A percentile compares a stretch with the other conserved stretches of the same genome.
Conservation (phyloP, 257 asterid genomes). For the Solanum okadae region DNA sequence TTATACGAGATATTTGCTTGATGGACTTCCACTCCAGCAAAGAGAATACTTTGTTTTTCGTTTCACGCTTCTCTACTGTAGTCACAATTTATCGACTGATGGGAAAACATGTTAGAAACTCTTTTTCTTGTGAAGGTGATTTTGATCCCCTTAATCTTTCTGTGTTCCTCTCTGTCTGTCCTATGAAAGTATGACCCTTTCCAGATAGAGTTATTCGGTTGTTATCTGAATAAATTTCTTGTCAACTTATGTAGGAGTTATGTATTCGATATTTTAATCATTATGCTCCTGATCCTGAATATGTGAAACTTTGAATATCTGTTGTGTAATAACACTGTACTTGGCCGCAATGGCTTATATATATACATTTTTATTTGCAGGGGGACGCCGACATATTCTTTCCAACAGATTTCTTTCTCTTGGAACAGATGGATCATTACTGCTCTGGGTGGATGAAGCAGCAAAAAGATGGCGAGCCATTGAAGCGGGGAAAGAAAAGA, state of each 20-base stretch:
- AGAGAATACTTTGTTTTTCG: neutral
- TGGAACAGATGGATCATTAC: slow-evolving; percentile 79
- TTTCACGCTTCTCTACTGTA: neutral
- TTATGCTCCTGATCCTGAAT: neutral
- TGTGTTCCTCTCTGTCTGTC: neutral
- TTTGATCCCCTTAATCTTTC: neutral
- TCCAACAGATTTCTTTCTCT: slow-evolving; percentile 90
- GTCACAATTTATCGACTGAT: neutral
- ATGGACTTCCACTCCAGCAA: neutral
- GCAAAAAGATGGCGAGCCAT: slow-evolving; percentile 29
- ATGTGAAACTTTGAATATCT: neutral
- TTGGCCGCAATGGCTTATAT: neutral
- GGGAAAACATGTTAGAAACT: neutral
- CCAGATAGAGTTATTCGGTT: neutral
- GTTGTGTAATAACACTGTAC: neutral
- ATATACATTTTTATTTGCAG: slow-evolving; percentile 25
- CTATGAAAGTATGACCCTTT: neutral
- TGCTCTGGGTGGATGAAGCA: slow-evolving; percentile 75
- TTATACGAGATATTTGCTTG: neutral
- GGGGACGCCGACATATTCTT: slow-evolving; percentile 98
- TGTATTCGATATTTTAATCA: neutral
- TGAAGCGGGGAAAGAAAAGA: slow-evolving; percentile 77
- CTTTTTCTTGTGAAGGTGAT: neutral
- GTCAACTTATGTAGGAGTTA: neutral
- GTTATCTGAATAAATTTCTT: neutral